These are phyloP conservation scores for Phytophthora citricola DNA, from an alignment of 352 stramenopile genomes.

Conservation along the genomic window DNA sequence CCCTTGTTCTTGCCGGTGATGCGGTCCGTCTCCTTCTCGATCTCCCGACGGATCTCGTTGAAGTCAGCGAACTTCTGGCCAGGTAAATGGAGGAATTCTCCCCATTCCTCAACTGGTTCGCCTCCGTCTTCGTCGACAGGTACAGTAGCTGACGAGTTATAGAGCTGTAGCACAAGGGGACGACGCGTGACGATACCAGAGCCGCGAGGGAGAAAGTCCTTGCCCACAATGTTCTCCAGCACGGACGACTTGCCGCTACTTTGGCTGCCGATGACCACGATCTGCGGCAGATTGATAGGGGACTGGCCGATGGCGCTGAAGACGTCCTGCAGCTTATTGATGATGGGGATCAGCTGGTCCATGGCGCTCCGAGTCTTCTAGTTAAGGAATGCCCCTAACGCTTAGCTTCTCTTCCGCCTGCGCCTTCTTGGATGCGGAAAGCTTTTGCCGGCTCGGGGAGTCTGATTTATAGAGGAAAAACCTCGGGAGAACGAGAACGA, in stretches of 20 bases:
- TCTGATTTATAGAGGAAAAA: constrained; percentile 34
- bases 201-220: constrained; percentile 96
- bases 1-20: constrained; percentile 97
- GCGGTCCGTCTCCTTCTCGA: constrained; percentile 97
- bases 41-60: constrained; percentile 97
- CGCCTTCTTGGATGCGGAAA: constrained; percentile 13
- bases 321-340: constrained; percentile 99
- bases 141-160: constrained; percentile 81
- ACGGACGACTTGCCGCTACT: constrained; percentile 97
- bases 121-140: constrained; percentile 27
- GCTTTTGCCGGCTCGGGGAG: constrained; percentile 3
- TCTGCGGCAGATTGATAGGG: constrained; percentile 97
- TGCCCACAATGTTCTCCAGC: constrained; percentile 95
- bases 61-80: constrained; percentile 98
- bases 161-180: constrained; percentile 98
- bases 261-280: constrained; percentile 98
- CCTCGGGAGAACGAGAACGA: constrained; percentile 4
- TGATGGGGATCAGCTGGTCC: constrained; percentile 99
- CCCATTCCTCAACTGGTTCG: constrained; percentile 91
- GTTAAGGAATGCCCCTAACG: neutral
- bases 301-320: constrained; percentile 96
- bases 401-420: neutral
- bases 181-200: constrained; percentile 98
- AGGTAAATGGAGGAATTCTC: constrained; percentile 98
- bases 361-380: constrained; percentile 59